Percentiles rank a stretch among this genome's conserved stretches.
phyloP scores from a whole-genome alignment of 2,329 filamentous ascomycete genomes.

The Clonostachys rhizophaga region DNA sequence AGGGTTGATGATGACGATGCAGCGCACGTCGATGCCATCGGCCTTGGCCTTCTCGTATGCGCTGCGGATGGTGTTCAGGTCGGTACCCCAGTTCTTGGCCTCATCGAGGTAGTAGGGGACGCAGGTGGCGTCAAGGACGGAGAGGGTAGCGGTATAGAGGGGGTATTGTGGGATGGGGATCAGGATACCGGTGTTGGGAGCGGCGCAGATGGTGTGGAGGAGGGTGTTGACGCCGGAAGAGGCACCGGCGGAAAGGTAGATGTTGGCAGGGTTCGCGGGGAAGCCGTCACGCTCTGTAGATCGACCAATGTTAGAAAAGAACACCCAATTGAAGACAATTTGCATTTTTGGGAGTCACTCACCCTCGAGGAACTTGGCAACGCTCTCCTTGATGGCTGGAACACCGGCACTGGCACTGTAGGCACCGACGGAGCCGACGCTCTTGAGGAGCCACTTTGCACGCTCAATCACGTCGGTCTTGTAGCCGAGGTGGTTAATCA shows the following conservation, averaged over 20 bases:
- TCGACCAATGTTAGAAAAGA: not conserved
- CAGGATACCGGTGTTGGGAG: slow-evolving; percentile 74
- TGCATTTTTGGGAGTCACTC: slow-evolving; percentile 21
- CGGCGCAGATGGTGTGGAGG: slow-evolving; percentile 80
- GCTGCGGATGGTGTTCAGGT: slow-evolving; percentile 70
- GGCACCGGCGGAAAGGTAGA: slow-evolving; percentile 89
- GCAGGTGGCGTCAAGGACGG: slow-evolving; percentile 77
- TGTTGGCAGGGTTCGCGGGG: slow-evolving; percentile 71
- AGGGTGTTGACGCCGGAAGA: slow-evolving; percentile 94
- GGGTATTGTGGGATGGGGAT: slow-evolving; percentile 98
- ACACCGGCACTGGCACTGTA: slow-evolving; percentile 94
- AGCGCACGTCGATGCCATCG: slow-evolving; percentile 80
- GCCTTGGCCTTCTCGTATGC: slow-evolving; percentile 70
- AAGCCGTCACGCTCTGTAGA: slow-evolving; percentile 77
- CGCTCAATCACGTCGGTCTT: slow-evolving; percentile 84
- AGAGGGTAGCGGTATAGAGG: slow-evolving; percentile 89
- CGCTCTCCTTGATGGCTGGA: slow-evolving; percentile 78
- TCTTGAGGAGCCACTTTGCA: slow-evolving; percentile 73
- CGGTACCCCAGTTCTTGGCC: slow-evolving; percentile 79
- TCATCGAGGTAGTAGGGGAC: slow-evolving; percentile 96
- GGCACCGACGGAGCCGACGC: slow-evolving; percentile 87
- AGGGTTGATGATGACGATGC: slow-evolving; percentile 96
- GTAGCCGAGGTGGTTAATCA: slow-evolving; percentile 75
- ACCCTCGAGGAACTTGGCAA: slow-evolving; percentile 91
- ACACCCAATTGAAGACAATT: not conserved